Conservation (phyloP, 495 filamentous ascomycete species). For the Trichocladium antarcticum region DNA sequence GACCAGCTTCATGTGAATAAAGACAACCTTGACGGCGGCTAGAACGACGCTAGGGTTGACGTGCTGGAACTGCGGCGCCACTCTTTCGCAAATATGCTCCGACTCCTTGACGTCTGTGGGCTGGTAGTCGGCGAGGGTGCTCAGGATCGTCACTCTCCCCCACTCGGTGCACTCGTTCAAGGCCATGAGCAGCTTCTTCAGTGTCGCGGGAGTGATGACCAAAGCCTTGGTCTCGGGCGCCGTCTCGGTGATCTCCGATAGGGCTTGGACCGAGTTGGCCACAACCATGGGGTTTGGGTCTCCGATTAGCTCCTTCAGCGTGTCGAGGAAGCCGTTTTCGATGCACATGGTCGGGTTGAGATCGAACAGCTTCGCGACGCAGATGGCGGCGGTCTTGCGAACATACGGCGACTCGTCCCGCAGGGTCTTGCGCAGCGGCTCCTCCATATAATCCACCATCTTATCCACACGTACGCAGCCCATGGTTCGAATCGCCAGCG, state of each 20-base stretch:
- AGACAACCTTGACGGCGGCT: conserved; percentile 94
- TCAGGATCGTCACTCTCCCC: conserved; percentile 92
- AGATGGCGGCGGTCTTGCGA: conserved; percentile 94
- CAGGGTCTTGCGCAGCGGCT: conserved; percentile 90
- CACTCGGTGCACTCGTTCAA: conserved; percentile 98
- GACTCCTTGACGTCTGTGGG: conserved; percentile 84
- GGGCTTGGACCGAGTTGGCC: conserved; percentile 87
- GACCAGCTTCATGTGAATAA: conserved; percentile 86
- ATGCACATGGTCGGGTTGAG: conserved; percentile 83
- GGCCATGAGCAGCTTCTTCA: conserved; percentile 95
- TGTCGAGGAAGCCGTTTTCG: conserved; percentile 94
- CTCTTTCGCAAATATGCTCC: conserved; percentile 95
- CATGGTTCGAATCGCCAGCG: conserved; percentile 97
- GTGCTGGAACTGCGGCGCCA: conserved; percentile 95
- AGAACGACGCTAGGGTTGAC: conserved; percentile 95
- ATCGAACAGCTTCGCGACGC: conserved; percentile 96
- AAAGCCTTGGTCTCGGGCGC: conserved; percentile 85
- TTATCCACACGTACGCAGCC: conserved; percentile 97
- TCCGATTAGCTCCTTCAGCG: conserved; percentile 90
- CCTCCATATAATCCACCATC: conserved; percentile 99
- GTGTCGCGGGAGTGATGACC: conserved; percentile 61
- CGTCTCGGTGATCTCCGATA: conserved; percentile 82
- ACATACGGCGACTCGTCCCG: conserved; percentile 97
- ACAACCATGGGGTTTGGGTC: conserved; percentile 99
- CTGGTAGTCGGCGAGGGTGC: conserved; percentile 79